These are phyloP conservation scores for Boletus sensibilis DNA, from an alignment of 768 basidiomycete species.

Conservation along the genomic window DNA sequence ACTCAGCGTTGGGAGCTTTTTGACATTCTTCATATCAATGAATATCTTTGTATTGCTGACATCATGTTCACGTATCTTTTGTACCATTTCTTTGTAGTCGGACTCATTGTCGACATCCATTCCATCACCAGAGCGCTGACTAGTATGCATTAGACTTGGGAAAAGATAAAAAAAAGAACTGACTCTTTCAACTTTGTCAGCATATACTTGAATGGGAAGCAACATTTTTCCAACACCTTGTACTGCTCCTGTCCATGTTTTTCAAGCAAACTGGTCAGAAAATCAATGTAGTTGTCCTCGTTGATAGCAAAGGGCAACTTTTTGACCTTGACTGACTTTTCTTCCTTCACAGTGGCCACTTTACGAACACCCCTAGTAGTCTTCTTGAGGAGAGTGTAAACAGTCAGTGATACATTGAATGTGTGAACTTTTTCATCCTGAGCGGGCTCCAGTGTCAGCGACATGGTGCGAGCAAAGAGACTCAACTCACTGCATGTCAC, in stretches of 20 bases:
- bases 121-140: neutral
- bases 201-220: constrained; percentile 10
- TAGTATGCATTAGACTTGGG: neutral
- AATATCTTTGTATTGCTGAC: neutral
- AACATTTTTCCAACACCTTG: constrained; percentile 24
- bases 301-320: neutral
- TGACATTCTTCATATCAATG: constrained; percentile 1
- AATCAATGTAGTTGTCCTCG: constrained; percentile 2
- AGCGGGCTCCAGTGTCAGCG: neutral
- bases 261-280: constrained; percentile 2
- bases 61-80: constrained; percentile 1
- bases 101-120: constrained; percentile 9
- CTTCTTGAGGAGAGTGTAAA: no score
- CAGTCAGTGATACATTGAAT: neutral
- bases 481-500: neutral
- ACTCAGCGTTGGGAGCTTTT: neutral
- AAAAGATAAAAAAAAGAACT: neutral
- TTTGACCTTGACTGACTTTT: constrained; percentile 1
- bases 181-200: constrained; percentile 1
- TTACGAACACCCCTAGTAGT: neutral
- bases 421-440: neutral
- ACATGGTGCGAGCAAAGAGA: neutral
- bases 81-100: constrained; percentile 17
- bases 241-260: no score
- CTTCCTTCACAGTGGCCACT: neutral